phyloP scores from a whole-genome alignment of 768 basidiomycete genomes.

The Dioszegia crocea region DNA sequence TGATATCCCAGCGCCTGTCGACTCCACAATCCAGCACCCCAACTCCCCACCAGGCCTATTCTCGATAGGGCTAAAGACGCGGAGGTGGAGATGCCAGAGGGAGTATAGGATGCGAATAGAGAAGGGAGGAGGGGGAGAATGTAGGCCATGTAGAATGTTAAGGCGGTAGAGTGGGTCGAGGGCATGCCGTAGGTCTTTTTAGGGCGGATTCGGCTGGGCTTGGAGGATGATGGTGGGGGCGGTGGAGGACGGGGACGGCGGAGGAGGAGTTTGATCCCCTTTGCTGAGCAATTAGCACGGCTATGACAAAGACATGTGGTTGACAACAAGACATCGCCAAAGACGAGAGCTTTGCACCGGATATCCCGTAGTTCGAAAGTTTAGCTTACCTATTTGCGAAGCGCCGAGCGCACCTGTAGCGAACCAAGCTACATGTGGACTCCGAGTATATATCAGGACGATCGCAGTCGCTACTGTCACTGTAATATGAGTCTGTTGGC shows the following conservation, averaged over 20 bases:
- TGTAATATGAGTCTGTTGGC: constrained; percentile 49
- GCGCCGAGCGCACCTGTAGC: constrained; percentile 49
- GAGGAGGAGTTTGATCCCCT: constrained; percentile 50
- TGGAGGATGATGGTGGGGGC: constrained; percentile 23
- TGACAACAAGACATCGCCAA: no score
- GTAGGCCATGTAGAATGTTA: constrained; percentile 52
- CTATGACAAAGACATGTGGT: no score
- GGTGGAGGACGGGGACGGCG: constrained; percentile 46
- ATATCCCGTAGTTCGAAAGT: no score
- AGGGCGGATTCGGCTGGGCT: constrained; percentile 24
- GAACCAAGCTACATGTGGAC: constrained; percentile 50
- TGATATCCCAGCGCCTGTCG: constrained; percentile 46
- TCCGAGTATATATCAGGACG: constrained; percentile 45
- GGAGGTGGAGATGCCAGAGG: neutral
- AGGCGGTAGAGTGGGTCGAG: constrained; percentile 52
- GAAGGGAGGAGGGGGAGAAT: constrained; percentile 33
- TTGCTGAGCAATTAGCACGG: constrained; percentile 38
- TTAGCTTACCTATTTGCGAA: constrained; percentile 44
- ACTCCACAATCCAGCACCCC: constrained; percentile 37
- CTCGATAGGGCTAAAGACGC: neutral
- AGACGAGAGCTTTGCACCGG: no score
- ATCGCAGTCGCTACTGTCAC: constrained; percentile 45
- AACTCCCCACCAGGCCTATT: constrained; percentile 15
- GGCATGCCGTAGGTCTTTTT: constrained; percentile 54
- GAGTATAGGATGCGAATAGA: neutral